A percentile compares a stretch with the other conserved stretches of the same genome.
Evolutionary conservation across 2,329 filamentous ascomycete genomes (phyloP).

Genomic region (Canariomyces notabilis): DNA sequence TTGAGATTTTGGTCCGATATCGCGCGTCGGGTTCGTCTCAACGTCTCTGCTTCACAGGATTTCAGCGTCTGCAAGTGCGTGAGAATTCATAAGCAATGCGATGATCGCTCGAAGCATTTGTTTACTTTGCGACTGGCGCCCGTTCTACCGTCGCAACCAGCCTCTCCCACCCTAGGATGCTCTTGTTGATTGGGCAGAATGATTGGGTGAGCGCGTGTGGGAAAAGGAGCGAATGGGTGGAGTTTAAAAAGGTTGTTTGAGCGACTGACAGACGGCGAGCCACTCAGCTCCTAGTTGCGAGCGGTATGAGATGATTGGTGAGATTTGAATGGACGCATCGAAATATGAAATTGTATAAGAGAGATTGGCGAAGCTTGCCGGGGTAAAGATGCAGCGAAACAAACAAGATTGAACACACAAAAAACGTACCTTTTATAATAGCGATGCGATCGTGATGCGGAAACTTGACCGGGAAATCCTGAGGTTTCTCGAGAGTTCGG

Average conservation of each 20-base stretch:
- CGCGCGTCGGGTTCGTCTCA: constrained; percentile 3
- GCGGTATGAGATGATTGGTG: constrained; percentile 31
- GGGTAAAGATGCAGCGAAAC: neutral
- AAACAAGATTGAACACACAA: neutral
- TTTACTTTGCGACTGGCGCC: constrained; percentile 24
- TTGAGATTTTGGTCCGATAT: constrained; percentile 6
- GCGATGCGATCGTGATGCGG: constrained; percentile 8
- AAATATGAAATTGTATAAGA: constrained; percentile 6
- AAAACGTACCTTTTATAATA: constrained; percentile 19
- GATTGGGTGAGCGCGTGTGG: constrained; percentile 28
- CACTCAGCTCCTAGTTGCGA: constrained; percentile 28
- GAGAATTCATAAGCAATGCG: constrained; percentile 3
- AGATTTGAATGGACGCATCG: constrained; percentile 20
- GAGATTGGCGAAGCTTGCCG: constrained; percentile 4
- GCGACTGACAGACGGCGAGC: constrained; percentile 25
- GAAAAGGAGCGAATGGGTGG: constrained; percentile 29
- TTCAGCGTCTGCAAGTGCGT: constrained; percentile 3
- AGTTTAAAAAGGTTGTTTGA: constrained; percentile 27
- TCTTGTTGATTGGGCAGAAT: constrained; percentile 29
- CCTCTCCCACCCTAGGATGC: constrained; percentile 13
- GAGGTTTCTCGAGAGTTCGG: constrained; percentile 10
- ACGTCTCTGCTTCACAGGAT: constrained; percentile 1
- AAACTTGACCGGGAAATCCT: constrained; percentile 4
- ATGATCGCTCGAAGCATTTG: constrained; percentile 20
- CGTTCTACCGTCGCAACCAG: constrained; percentile 18